phyloP scores from a whole-genome alignment of 352 stramenopile genomes.

The Phytophthora pluvialis region DNA sequence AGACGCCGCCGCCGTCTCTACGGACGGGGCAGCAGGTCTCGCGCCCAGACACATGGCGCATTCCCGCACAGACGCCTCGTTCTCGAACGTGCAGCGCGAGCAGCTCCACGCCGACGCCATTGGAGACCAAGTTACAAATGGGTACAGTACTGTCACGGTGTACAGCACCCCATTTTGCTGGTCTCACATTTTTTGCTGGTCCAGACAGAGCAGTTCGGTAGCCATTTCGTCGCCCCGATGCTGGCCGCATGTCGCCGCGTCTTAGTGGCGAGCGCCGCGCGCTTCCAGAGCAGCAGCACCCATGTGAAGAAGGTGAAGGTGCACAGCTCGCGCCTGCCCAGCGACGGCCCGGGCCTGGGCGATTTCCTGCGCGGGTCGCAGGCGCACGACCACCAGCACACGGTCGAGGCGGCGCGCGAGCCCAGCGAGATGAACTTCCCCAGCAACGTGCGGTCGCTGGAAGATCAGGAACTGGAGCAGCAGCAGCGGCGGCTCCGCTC shows the following conservation, averaged over 20 bases:
- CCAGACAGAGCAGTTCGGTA: not conserved
- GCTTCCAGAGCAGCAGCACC: conserved; percentile 24
- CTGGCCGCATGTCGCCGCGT: conserved; percentile 28
- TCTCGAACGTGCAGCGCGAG: conserved; percentile 79
- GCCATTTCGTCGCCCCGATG: conserved; percentile 9
- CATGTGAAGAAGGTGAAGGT: conserved; percentile 14
- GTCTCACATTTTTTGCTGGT: conserved; percentile 17
- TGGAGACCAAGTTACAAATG: not conserved
- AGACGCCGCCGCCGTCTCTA: not conserved
- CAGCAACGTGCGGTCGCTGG: conserved; percentile 50
- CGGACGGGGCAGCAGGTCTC: not conserved
- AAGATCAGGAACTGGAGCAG: conserved; percentile 26
- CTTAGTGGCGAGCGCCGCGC: conserved; percentile 3
- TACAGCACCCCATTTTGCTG: not conserved
- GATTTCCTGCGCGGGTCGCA: conserved; percentile 76
- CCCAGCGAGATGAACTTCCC: conserved; percentile 84
- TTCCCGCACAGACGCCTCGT: conserved; percentile 34
- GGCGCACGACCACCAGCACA: conserved; percentile 38
- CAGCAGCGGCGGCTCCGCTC: conserved; percentile 34
- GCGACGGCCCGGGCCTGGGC: conserved; percentile 55
- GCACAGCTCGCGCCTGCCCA: conserved; percentile 46
- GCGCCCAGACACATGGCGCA: conserved; percentile 66
- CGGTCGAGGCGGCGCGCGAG: conserved; percentile 34
- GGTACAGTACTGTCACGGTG: not conserved
- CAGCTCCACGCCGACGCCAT: conserved; percentile 57